Base-by-base conservation (phyloP, 2,329 filamentous ascomycete genomes). In the Trichoderma sp. region DNA sequence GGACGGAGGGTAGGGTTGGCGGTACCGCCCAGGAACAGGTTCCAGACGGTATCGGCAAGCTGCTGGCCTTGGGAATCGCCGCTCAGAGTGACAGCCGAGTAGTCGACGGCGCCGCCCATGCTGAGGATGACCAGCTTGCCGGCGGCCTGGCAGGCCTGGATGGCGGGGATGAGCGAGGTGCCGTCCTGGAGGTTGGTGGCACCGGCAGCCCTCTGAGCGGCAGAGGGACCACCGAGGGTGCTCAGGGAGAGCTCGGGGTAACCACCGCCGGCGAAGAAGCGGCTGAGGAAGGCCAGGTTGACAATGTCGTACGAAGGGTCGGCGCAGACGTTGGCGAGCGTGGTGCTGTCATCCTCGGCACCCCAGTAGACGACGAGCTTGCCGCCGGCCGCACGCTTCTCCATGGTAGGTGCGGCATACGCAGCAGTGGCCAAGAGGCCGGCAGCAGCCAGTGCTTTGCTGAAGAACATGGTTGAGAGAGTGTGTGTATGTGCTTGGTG, bases 81-180 rank as follows among this genome's bases (percentile, higher is more conserved):
- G 69, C 79, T 81, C 34, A 76, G 73, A 74, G 90, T 89, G 24
- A 88, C 87, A 45, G 85, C 86, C 73, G 90, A 87, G 41, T 80
- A 86, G 74, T 90, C 89, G 1, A 85, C 86, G 3, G 85, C 85
- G 43, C 90, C 89, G 26, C 89, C 89, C 61, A 92, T 80, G 7
- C 88, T 90, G 10, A 92, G 80, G 41, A 91, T 75, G 69, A 92
- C 87, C 1, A 87, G 90, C 76, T 91, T 92, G 67, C 83, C 83
- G 68, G 85, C 78, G 9, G 76, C 69, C 73, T 92, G 89, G 75
- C 89, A 92, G 17, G 80, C 72, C 65, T 78, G 73, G 68, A 85
- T 84, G 65, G 68, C 67, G 10, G 66, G 45, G 41, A 70, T 65
- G 30, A 71, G 48, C n/a, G 63, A 57, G 14, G 57, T 39, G 52